Conservation (phyloP, 257 asterid genomes). For the Solanum pennellii region DNA sequence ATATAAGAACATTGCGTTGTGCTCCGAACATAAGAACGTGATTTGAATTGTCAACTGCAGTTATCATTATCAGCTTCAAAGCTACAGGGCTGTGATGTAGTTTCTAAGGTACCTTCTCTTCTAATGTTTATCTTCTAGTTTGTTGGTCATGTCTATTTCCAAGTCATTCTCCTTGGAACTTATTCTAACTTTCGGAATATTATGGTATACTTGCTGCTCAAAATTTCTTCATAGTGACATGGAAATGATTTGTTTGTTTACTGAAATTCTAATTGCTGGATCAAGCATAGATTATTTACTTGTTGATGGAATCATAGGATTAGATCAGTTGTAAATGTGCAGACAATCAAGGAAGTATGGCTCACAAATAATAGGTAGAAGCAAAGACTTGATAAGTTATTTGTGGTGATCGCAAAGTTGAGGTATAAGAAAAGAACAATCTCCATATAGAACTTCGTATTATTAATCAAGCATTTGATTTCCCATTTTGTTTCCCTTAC, state of each 20-base stretch:
- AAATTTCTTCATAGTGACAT: neutral
- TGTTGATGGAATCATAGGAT: neutral
- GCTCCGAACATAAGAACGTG: neutral
- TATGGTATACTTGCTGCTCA: neutral
- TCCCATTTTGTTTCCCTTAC: neutral
- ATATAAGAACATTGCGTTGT: neutral
- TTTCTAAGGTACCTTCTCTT: slow-evolving; percentile 48
- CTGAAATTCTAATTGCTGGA: neutral
- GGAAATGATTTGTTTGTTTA: neutral
- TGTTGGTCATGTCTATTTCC: neutral
- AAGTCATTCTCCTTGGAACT: neutral
- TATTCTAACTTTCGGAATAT: neutral
- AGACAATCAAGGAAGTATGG: neutral
- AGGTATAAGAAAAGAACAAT: neutral
- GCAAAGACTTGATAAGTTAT: neutral
- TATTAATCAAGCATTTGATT: neutral
- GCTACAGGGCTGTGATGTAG: slow-evolving; percentile 47
- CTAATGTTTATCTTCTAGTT: neutral
- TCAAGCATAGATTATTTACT: neutral
- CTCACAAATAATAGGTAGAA: neutral
- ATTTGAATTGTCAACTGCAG: slow-evolving; percentile 33
- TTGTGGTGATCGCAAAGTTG: neutral
- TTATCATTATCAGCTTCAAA: slow-evolving; percentile 73
- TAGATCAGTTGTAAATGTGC: neutral
- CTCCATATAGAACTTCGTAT: neutral